These are phyloP conservation scores for Cenococcum geophilum DNA, from an alignment of 495 filamentous ascomycete species.

Conservation along the genomic window DNA sequence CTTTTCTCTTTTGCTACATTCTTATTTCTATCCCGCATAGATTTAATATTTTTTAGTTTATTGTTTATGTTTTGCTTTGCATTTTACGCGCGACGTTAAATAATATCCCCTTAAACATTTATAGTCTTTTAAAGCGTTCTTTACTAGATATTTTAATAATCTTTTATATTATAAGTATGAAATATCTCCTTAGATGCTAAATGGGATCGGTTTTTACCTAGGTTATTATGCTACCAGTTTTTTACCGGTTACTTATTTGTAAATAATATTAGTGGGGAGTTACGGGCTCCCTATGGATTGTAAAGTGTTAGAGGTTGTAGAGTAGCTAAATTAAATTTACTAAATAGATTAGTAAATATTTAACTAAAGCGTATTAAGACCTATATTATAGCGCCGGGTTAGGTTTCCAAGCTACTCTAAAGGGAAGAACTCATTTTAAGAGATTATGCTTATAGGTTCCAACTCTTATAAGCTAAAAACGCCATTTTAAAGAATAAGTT, in stretches of 20 bases:
- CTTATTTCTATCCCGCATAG: constrained; percentile 13
- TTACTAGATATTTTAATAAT: constrained; percentile 4
- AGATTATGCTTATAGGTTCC: no score
- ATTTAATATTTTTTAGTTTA: constrained; percentile 23
- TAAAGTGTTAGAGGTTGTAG: constrained; percentile 1
- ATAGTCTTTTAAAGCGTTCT: constrained; percentile 12
- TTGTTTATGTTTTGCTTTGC: constrained; percentile 36
- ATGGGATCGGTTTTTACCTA: not conserved
- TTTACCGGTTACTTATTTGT: constrained; percentile 2
- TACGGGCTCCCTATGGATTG: not conserved
- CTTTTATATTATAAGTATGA: constrained; percentile 27
- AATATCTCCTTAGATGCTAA: constrained; percentile 22
- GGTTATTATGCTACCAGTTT: not conserved
- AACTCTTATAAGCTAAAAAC: no score
- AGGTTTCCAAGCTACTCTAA: no score
- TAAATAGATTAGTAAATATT: no score
- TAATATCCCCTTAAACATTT: constrained; percentile 31
- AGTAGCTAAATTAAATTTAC: constrained; percentile 3
- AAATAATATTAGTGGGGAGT: not conserved
- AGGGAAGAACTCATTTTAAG: no score
- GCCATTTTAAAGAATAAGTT: no score
- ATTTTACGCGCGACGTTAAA: constrained; percentile 27
- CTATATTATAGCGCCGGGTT: no score
- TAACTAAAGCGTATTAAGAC: no score
- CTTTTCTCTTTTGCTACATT: constrained; percentile 28